These are phyloP conservation scores for Suhomyces atakaporum DNA, from an alignment of 1,139 yeast species.

Conservation along the genomic window DNA sequence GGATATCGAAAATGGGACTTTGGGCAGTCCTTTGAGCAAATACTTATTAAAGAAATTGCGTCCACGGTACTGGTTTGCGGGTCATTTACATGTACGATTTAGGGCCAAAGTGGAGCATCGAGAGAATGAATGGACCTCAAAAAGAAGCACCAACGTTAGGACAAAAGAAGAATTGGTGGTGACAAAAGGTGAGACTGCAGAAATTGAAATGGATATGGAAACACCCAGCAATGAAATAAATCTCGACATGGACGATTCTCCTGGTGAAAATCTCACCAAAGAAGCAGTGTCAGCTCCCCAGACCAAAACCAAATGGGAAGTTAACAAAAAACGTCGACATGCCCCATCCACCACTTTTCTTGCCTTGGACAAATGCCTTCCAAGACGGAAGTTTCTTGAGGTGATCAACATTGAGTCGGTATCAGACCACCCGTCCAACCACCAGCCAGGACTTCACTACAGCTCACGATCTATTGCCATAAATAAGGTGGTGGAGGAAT, in stretches of 20 bases:
- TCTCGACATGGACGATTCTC: conserved; percentile 33
- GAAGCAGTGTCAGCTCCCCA: conserved; percentile 1
- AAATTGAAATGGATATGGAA: conserved; percentile 14
- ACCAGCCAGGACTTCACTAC: conserved; percentile 29
- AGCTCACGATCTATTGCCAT: conserved; percentile 52
- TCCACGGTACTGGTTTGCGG: conserved; percentile 83
- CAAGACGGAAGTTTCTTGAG: conserved; percentile 57
- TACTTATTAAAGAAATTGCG: conserved; percentile 51
- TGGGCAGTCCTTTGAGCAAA: conserved; percentile 80
- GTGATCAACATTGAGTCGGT: conserved; percentile 35
- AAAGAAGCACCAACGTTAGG: conserved; percentile 3
- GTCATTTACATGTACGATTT: conserved; percentile 82
- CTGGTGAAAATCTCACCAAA: background rate
- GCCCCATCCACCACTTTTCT: conserved; percentile 53
- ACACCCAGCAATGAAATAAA: conserved; percentile 27
- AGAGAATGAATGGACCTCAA: no score
- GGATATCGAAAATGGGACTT: conserved; percentile 59
- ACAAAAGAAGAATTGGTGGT: no score
- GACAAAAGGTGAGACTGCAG: no score
- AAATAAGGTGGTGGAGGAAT: conserved; percentile 44
- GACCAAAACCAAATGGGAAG: conserved; percentile 8
- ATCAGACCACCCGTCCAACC: conserved; percentile 24
- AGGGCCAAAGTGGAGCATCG: conserved; percentile 51
- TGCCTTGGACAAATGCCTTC: conserved; percentile 85
- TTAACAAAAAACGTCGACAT: background rate